Evolutionary conservation across 2,329 filamentous ascomycete species (phyloP).

Genomic region (Colletotrichum higginsianum): DNA sequence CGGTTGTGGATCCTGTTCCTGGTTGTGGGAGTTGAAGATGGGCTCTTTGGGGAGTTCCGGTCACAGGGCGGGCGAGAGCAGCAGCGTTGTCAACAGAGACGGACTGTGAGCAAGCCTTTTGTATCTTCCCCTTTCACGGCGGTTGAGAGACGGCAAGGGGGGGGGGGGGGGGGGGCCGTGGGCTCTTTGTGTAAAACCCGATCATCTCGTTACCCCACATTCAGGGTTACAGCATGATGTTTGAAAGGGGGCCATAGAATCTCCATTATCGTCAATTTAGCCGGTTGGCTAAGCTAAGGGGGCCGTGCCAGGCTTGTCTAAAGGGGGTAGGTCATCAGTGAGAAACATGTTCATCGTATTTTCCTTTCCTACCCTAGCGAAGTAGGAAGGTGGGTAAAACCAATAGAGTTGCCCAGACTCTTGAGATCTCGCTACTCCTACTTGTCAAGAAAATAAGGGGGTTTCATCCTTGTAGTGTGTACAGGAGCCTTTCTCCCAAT

Average conservation of each 20-base stretch:
- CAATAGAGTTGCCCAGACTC: too few relatives aligned
- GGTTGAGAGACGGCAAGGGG: neutral
- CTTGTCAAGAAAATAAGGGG: too few relatives aligned
- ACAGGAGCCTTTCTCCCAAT: too few relatives aligned
- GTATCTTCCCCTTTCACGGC: conserved; percentile 17
- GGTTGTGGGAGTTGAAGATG: neutral
- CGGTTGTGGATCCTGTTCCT: neutral
- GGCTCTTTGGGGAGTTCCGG: neutral
- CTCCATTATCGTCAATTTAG: conserved; percentile 22
- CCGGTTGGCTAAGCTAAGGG: conserved; percentile 14
- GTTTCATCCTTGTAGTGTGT: too few relatives aligned
- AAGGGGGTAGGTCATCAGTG: too few relatives aligned
- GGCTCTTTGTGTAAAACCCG: conserved; percentile 21
- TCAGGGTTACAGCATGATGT: conserved; percentile 14
- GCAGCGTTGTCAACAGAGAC: neutral
- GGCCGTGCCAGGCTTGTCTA: conserved; percentile 21
- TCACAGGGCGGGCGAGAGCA: neutral
- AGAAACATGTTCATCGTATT: neutral
- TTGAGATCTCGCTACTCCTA: too few relatives aligned
- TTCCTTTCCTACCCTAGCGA: too few relatives aligned
- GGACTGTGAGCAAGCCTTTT: conserved; percentile 7
- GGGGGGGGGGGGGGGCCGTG: neutral
- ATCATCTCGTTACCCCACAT: conserved; percentile 34
- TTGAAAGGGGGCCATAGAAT: neutral
- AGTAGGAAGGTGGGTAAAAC: too few relatives aligned